phyloP scores from a whole-genome alignment of 139 green algal species.

The Asterochloris erici region DNA sequence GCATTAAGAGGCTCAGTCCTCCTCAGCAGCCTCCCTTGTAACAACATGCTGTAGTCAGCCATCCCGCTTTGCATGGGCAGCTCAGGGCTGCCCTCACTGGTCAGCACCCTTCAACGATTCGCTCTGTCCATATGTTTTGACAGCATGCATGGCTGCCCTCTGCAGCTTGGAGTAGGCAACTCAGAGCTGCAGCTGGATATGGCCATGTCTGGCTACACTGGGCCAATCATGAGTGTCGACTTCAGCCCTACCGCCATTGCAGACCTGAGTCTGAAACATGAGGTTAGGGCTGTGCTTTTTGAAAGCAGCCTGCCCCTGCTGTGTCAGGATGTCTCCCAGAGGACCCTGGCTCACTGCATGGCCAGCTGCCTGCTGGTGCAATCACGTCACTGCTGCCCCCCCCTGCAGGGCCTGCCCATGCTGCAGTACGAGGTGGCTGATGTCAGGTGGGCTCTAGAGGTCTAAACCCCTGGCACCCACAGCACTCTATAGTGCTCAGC shows the following conservation, averaged over 20 bases:
- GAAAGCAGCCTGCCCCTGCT: neutral
- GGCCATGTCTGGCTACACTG: neutral
- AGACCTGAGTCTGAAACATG: neutral
- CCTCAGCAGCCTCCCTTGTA: neutral
- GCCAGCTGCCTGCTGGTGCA: neutral
- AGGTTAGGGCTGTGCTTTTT: neutral
- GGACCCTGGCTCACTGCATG: neutral
- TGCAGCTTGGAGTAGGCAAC: conserved; percentile 13
- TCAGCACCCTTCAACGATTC: neutral
- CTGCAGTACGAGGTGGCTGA: conserved; percentile 13
- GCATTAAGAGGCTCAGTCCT: neutral
- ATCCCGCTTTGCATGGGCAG: neutral
- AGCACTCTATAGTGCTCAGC: neutral
- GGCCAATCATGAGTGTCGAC: neutral
- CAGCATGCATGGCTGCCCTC: neutral
- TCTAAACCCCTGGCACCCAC: neutral
- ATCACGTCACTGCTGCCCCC: neutral
- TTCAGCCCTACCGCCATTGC: neutral
- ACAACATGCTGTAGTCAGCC: neutral
- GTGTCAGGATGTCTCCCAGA: neutral
- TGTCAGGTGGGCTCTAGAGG: neutral
- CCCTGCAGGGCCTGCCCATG: neutral
- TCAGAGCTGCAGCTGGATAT: conserved; percentile 11
- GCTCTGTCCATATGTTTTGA: neutral
- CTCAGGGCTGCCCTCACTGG: neutral